Evolutionary conservation across 2,329 filamentous ascomycete species (phyloP).

Genomic region (Pseudogymnoascus sp.): DNA sequence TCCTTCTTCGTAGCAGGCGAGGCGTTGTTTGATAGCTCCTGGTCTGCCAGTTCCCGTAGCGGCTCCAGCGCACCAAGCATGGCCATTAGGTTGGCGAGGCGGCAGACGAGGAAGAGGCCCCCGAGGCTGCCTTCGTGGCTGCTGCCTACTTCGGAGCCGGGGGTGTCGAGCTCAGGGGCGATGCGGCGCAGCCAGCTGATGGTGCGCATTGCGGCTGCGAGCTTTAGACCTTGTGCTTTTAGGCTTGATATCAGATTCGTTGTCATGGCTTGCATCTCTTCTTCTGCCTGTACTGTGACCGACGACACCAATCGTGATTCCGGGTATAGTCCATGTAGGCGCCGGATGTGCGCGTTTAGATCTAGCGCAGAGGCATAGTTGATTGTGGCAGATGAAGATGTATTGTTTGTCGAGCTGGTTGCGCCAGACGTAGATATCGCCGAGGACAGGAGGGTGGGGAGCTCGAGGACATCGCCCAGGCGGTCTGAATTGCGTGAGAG

Average conservation of each 20-base stretch:
- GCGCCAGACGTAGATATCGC: slow-evolving; percentile 51
- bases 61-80: slow-evolving; percentile 80
- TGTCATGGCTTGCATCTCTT: slow-evolving; percentile 81
- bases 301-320: slow-evolving; percentile 65
- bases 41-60: slow-evolving; percentile 78
- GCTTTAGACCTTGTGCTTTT: slow-evolving; percentile 68
- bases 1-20: slow-evolving; percentile 35
- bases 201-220: slow-evolving; percentile 82
- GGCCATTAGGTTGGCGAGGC: slow-evolving; percentile 67
- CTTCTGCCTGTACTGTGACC: slow-evolving; percentile 69
- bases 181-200: slow-evolving; percentile 86
- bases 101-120: slow-evolving; percentile 78
- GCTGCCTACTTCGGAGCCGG: slow-evolving; percentile 24
- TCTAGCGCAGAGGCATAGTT: slow-evolving; percentile 88
- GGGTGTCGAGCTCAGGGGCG: slow-evolving; percentile 62
- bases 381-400: slow-evolving; percentile 36
- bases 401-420: slow-evolving; percentile 37
- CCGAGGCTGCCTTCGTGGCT: slow-evolving; percentile 61
- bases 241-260: slow-evolving; percentile 72
- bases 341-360: slow-evolving; percentile 84
- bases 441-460: slow-evolving; percentile 76
- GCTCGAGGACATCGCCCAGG: slow-evolving; percentile 80
- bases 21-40: slow-evolving; percentile 51
- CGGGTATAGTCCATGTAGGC: slow-evolving; percentile 75
- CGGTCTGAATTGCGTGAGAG: slow-evolving; percentile 81